These are phyloP conservation scores for Aureobasidium melanogenum DNA, from an alignment of 2,329 filamentous ascomycete genomes.

Conservation along the genomic window DNA sequence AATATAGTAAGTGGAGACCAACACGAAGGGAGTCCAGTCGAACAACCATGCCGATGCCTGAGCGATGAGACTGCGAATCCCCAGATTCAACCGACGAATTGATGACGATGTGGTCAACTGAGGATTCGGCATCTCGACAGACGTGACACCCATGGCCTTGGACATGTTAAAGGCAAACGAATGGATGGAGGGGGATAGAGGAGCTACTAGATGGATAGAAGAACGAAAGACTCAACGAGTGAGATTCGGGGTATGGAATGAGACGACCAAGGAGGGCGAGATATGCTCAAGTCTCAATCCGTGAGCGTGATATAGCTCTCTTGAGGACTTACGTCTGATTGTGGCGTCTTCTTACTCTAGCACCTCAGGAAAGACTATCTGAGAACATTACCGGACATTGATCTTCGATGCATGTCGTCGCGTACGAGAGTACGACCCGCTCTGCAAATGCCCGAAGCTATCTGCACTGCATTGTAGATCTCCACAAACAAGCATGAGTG, in stretches of 20 bases:
- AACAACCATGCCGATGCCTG: constrained; percentile 23
- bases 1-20: constrained; percentile 23
- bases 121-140: not conserved
- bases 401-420: not conserved
- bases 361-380: not conserved
- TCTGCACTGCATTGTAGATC: not conserved
- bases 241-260: not conserved
- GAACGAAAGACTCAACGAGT: not conserved
- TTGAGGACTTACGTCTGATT: not conserved
- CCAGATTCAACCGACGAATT: not conserved
- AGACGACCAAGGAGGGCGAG: not conserved
- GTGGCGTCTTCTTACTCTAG: not conserved
- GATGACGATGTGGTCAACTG: not conserved
- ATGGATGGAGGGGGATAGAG: not conserved
- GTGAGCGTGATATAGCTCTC: not conserved
- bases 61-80: not conserved
- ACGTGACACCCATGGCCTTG: not conserved
- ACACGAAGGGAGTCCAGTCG: constrained; percentile 23
- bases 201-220: not conserved
- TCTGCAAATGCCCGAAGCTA: not conserved
- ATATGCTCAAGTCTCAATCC: not conserved
- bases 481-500: not conserved
- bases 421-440: not conserved
- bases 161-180: not conserved
- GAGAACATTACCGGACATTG: not conserved